Conservation (phyloP, 2,329 filamentous ascomycete genomes). For the Colletotrichum sp. region DNA sequence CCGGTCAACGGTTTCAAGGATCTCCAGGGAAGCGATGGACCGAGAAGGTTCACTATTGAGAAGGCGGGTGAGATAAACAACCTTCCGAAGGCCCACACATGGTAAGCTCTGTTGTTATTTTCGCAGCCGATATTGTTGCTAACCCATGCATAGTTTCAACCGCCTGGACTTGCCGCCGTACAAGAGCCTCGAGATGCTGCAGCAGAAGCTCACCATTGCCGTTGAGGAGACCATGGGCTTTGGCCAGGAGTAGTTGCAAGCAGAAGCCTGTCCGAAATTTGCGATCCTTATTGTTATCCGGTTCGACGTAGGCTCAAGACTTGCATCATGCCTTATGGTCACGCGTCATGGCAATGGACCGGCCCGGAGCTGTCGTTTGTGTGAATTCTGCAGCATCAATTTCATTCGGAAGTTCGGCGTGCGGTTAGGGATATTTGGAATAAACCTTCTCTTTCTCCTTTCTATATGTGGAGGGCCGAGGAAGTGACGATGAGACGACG, state of each 20-base stretch:
- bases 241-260: conserved; percentile 79
- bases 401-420: conserved; percentile 22
- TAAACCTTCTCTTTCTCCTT: conserved; percentile 18
- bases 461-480: background rate
- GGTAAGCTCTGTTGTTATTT: conserved; percentile 63
- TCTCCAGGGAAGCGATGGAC: conserved; percentile 94
- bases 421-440: conserved; percentile 19
- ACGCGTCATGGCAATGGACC: background rate
- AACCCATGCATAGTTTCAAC: conserved; percentile 75
- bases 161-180: conserved; percentile 94
- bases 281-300: background rate
- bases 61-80: conserved; percentile 92
- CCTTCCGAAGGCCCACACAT: conserved; percentile 96
- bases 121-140: conserved; percentile 14
- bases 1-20: conserved; percentile 99
- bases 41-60: conserved; percentile 95
- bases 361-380: conserved; percentile 2
- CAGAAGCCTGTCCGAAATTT: background rate
- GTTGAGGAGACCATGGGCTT: conserved; percentile 99
- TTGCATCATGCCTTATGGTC: background rate
- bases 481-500: conserved; percentile 4
- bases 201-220: conserved; percentile 91
- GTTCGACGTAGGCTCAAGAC: background rate
- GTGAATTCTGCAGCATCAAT: conserved; percentile 17
- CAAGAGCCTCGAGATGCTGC: conserved; percentile 83